Evolutionary conservation across 1,139 yeast genomes (phyloP), one percentile per base, ranked within the genome.

Genomic region (Hyphopichia pseudoburtonii): DNA sequence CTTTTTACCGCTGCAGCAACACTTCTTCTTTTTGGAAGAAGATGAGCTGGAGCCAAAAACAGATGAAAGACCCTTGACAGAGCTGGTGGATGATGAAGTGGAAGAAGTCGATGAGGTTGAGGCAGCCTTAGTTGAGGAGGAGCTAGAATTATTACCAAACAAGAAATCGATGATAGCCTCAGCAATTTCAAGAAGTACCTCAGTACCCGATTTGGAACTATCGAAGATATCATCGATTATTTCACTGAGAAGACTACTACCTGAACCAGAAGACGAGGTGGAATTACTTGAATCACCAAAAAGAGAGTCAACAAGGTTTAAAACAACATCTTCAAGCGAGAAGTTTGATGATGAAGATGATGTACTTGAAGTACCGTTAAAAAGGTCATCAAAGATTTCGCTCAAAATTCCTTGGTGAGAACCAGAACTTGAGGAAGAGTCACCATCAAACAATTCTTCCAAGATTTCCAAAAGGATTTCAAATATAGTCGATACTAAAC

Each of bases 81-180:
- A 17, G 8, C 35, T 22, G 26, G 34, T 26, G 11, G 43, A 34
- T 14, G 46, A 46, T 33, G 37, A 50, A 12, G 23, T 15, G 15
- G 40, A 34, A 24, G 30, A 23, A 14, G 35, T 30, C 33, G 40
- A 42, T 40, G 25, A 40, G 39, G 35, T 10, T 10, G 45, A 35
- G 23, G 30, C 17, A 15, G 32, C 24, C 24, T 33, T 29, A 14
- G 42, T 31, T 14, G 46, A 46, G 32, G 38, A 50, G 14, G 23
- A 10, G 3, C 18, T 16, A 14, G 17, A 8, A 7, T n/a, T 11
- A 32, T 39, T 56, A 50, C 42, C 60, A 56, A 48, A 44, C 45
- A 33, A 47, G 42, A 41, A 39, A 28, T 35, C 48, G 31, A 33
- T 48, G 26, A 42, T 39, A 22, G 29, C 25, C 10, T 31, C 42